Evolutionary conservation across 768 basidiomycete species (phyloP), one percentile per base, ranked within the genome.

Genomic region (Vishniacozyma victoriae): DNA sequence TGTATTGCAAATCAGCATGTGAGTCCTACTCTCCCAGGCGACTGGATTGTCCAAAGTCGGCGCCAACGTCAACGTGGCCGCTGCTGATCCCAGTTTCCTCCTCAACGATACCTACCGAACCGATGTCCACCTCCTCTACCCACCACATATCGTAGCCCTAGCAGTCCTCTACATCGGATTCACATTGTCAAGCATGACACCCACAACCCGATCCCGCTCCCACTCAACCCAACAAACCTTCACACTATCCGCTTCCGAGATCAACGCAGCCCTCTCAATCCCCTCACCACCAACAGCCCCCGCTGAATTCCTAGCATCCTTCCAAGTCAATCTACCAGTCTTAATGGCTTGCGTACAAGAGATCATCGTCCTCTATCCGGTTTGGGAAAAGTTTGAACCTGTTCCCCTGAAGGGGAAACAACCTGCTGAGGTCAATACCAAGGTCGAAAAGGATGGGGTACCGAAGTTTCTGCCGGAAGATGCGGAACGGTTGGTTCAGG

Each of bases 81-180:
- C n/a, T 33, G 9, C 33, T 19, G n/a, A 16, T 1, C 23, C 23
- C 54, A 95, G 91, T 87, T 91, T 90, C 68, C 82, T 96, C 67
- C 81, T 99, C 65, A 99, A 97, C 73, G 93, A 97, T 71, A 90
- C 87, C 0, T 96, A 90, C 65, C 82, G 92, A 44, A 91, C 88
- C 4, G 87, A 92, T 46, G 76, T 99, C 16, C 90, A 88, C 65
- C 81, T 99, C n/a, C 73, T 95, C 23, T 85, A 97, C 67, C 92
- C 95, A 0, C 95, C 95, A 0, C 90, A 97, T 68, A 76, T 96
- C 47, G 87, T 97, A 57, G 90, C 93, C 18, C 80, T 96, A 63
- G 84, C 92, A 0, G 86, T 88, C 0, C 80, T 99, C 46, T 95
- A 90, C 74, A 80, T 96, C 50, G 85, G 87, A 0, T 82, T 89